Evolutionary conservation across 2,329 filamentous ascomycete genomes (phyloP).

Genomic region (Fusarium ambrosium): DNA sequence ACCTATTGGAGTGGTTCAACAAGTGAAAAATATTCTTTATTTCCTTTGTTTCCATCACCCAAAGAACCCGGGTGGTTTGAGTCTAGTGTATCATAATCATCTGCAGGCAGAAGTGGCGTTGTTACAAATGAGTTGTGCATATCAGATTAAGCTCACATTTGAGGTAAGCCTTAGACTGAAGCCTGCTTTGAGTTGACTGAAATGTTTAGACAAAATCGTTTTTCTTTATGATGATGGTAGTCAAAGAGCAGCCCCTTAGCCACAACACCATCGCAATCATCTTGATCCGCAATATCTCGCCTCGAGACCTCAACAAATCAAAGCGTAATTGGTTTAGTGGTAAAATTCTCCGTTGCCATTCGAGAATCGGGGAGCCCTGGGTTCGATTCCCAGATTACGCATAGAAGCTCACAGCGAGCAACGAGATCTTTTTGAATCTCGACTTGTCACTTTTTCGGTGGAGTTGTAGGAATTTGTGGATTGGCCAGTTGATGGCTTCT

Average conservation of each 20-base stretch:
- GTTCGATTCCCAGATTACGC: slow-evolving; percentile 33
- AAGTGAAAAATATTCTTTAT: background rate
- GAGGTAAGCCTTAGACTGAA: background rate
- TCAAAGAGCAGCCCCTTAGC: background rate
- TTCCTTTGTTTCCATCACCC: background rate
- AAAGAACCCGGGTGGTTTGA: background rate
- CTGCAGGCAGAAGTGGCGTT: background rate
- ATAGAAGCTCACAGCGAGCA: background rate
- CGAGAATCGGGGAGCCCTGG: slow-evolving; percentile 26
- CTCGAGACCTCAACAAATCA: background rate
- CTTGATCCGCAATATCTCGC: background rate
- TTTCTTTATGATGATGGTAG: background rate
- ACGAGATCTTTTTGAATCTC: background rate
- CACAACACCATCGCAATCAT: background rate
- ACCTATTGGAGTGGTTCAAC: no score
- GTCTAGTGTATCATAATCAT: no score
- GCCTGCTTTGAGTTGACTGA: background rate
- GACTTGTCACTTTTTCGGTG: background rate
- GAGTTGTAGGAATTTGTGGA: background rate
- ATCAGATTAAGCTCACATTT: background rate
- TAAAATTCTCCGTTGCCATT: slow-evolving; percentile 32
- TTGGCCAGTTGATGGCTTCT: background rate
- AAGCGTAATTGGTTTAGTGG: slow-evolving; percentile 32
- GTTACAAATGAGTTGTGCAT: background rate
- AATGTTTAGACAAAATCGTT: background rate